A percentile compares a stretch with the other conserved stretches of the same genome.
phyloP scores from a whole-genome alignment of 495 filamentous ascomycete species.

The Aspergillus cavernicola region DNA sequence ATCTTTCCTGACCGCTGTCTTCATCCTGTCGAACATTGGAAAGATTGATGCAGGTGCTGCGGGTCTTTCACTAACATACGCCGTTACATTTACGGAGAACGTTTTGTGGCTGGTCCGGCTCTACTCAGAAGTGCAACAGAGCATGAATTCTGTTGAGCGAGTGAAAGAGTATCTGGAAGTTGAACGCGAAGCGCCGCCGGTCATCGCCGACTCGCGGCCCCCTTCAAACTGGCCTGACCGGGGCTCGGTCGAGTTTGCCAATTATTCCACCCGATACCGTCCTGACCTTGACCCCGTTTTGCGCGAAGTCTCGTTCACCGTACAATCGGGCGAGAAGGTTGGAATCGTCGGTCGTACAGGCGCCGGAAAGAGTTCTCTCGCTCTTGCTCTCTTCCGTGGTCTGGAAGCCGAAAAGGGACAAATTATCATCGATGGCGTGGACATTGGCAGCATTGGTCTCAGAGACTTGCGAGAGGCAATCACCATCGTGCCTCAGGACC shows the following conservation, averaged over 20 bases:
- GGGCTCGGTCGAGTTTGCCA: slow-evolving; percentile 80
- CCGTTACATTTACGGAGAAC: slow-evolving; percentile 95
- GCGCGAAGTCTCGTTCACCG: slow-evolving; percentile 78
- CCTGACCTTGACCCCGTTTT: slow-evolving; percentile 83
- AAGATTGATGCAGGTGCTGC: slow-evolving; percentile 89
- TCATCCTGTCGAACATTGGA: slow-evolving; percentile 80
- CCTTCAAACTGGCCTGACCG: slow-evolving; percentile 77
- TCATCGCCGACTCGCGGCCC: slow-evolving; percentile 77
- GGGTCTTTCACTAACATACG: slow-evolving; percentile 95
- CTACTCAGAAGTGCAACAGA: slow-evolving; percentile 96
- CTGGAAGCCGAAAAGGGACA: slow-evolving; percentile 88
- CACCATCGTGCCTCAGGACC: slow-evolving; percentile 98
- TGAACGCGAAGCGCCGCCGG: slow-evolving; percentile 81
- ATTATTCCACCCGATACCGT: slow-evolving; percentile 87
- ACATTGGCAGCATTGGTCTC: slow-evolving; percentile 84
- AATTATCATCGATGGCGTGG: slow-evolving; percentile 86
- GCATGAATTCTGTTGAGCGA: slow-evolving; percentile 99
- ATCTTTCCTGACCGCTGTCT: slow-evolving; percentile 89
- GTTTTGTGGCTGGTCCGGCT: slow-evolving; percentile 94
- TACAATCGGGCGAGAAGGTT: slow-evolving; percentile 84
- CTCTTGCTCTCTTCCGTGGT: slow-evolving; percentile 94
- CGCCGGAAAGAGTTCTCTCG: slow-evolving; percentile 94
- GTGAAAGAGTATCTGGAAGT: slow-evolving; percentile 96
- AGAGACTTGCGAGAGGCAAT: slow-evolving; percentile 89
- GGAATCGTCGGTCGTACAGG: slow-evolving; percentile 96